These are phyloP conservation scores for Blastocystis sp. DNA, from an alignment of 352 stramenopile genomes.

Conservation along the genomic window DNA sequence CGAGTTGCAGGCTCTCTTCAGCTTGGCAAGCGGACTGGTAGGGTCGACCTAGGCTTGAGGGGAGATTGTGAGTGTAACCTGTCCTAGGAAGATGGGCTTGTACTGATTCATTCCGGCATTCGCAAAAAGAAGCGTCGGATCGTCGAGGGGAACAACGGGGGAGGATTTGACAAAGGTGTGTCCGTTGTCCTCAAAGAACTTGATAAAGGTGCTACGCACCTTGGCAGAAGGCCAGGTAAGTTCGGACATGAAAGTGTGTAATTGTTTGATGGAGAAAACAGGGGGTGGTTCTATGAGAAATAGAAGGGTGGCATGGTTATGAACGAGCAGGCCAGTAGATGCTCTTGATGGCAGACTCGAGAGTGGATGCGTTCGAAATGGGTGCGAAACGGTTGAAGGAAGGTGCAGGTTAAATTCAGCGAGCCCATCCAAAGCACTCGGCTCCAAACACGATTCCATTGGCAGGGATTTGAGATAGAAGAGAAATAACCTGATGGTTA, in stretches of 20 bases:
- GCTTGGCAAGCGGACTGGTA: slow-evolving; percentile 75
- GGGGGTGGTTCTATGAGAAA: background rate
- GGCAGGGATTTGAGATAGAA: too few relatives aligned
- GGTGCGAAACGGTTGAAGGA: too few relatives aligned
- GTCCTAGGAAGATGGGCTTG: slow-evolving; percentile 96
- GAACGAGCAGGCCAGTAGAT: too few relatives aligned
- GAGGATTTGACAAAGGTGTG: slow-evolving; percentile 89
- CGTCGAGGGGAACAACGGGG: slow-evolving; percentile 86
- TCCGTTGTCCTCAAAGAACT: slow-evolving; percentile 84
- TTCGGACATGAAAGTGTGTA: background rate
- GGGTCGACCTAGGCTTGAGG: slow-evolving; percentile 70
- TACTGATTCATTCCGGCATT: slow-evolving; percentile 99
- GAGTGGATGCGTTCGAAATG: too few relatives aligned
- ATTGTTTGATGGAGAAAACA: background rate
- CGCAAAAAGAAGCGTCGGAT: slow-evolving; percentile 95
- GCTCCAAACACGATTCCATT: too few relatives aligned
- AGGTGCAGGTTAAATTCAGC: too few relatives aligned
- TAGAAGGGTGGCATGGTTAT: too few relatives aligned
- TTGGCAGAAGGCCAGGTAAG: slow-evolving; percentile 81
- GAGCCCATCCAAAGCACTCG: too few relatives aligned
- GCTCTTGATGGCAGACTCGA: too few relatives aligned
- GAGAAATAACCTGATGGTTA: too few relatives aligned
- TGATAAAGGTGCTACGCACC: slow-evolving; percentile 89
- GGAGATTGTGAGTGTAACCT: slow-evolving; percentile 60
- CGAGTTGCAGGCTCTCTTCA: slow-evolving; percentile 82